Percentiles rank a stretch among this genome's conserved stretches.
Conservation (phyloP, 2,329 filamentous ascomycete species). For the Nemania sp. region DNA sequence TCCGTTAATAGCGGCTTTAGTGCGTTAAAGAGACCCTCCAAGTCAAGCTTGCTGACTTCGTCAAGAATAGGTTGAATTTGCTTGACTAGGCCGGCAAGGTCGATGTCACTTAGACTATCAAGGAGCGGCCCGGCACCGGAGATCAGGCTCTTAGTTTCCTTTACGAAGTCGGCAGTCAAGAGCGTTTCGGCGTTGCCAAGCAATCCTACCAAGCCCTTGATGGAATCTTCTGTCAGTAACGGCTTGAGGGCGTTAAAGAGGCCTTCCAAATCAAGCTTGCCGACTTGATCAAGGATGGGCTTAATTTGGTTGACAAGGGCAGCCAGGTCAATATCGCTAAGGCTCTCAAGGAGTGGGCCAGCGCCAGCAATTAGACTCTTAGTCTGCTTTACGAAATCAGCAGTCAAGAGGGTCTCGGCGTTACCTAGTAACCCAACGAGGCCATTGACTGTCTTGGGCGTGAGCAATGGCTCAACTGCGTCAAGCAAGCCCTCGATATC, state of each 20-base stretch:
- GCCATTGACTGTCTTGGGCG: constrained; percentile 45
- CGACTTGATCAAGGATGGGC: constrained; percentile 33
- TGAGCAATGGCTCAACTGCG: constrained; percentile 52
- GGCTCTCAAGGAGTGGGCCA: constrained; percentile 50
- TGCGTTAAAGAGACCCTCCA: constrained; percentile 52
- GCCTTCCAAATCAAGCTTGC: constrained; percentile 52
- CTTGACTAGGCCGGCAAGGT: constrained; percentile 48
- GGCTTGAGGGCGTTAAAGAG: constrained; percentile 53
- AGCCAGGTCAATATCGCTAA: constrained; percentile 51
- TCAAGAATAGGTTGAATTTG: constrained; percentile 46
- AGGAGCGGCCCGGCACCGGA: constrained; percentile 49
- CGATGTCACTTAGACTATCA: constrained; percentile 50
- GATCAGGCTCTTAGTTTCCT: constrained; percentile 44
- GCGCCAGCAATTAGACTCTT: constrained; percentile 44
- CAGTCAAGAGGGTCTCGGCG: constrained; percentile 54
- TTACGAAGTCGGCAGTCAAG: constrained; percentile 51
- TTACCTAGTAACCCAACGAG: constrained; percentile 53
- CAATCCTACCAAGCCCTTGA: constrained; percentile 50
- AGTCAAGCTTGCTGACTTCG: constrained; percentile 51
- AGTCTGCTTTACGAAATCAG: constrained; percentile 45
- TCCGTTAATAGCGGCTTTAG: constrained; percentile 52
- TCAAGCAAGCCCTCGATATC: constrained; percentile 52
- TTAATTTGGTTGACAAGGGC: constrained; percentile 44
- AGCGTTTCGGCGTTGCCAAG: constrained; percentile 54
- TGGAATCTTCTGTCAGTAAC: constrained; percentile 45